These are phyloP conservation scores for Prunus dulcis DNA, from an alignment of 306 rosid species.

Conservation along the genomic window DNA sequence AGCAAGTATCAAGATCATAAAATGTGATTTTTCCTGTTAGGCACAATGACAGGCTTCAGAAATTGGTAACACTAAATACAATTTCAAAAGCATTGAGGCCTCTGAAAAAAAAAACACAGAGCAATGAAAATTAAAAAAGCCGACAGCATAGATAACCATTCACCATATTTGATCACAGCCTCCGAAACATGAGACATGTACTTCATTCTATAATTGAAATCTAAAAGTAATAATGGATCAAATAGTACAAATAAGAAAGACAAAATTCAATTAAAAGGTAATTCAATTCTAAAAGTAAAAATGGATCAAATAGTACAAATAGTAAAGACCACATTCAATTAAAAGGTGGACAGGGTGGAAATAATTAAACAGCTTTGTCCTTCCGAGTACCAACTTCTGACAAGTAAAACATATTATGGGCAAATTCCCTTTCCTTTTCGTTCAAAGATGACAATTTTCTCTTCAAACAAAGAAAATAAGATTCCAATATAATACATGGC, in stretches of 20 bases:
- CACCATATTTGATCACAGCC: background rate
- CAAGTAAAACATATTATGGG: background rate
- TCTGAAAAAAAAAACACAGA: background rate
- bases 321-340: background rate
- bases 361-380: background rate
- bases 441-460: background rate
- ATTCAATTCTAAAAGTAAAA: background rate
- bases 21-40: background rate
- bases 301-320: constrained; percentile 1
- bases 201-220: background rate
- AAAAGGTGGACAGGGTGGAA: background rate
- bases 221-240: background rate
- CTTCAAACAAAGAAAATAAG: background rate
- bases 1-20: background rate
- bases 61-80: background rate
- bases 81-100: background rate
- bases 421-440: background rate
- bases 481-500: background rate
- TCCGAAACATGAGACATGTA: background rate
- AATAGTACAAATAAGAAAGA: background rate
- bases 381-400: background rate
- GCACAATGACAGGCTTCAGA: background rate
- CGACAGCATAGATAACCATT: background rate
- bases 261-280: background rate
- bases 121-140: background rate